A percentile compares a stretch with the other conserved stretches of the same genome.
These are phyloP conservation scores for Aquanectria penicillioides DNA, from an alignment of 2,329 filamentous ascomycete species.

Conservation along the genomic window DNA sequence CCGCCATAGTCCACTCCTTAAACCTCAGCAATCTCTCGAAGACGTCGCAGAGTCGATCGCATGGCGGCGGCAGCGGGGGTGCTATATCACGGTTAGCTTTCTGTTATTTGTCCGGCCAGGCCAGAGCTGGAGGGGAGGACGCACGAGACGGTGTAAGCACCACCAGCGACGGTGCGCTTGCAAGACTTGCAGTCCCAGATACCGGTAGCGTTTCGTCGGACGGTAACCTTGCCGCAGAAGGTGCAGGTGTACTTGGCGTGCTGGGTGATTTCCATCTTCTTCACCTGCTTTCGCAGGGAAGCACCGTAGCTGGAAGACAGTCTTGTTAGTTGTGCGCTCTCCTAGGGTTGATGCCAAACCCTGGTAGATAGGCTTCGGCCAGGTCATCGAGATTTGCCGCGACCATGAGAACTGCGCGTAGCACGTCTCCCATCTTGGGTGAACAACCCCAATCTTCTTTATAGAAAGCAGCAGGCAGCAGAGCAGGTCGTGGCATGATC, in stretches of 20 bases:
- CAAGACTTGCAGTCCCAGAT: conserved; percentile 98
- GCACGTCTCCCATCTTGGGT: conserved; percentile 1
- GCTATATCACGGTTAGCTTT: conserved; percentile 59
- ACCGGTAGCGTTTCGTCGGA: conserved; percentile 89
- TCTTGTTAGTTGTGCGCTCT: conserved; percentile 39
- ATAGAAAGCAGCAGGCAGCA: conserved; percentile 9
- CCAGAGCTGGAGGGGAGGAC: conserved; percentile 56
- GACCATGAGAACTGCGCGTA: not conserved
- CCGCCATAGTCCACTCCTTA: conserved; percentile 58
- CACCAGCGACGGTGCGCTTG: conserved; percentile 80
- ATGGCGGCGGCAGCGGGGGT: conserved; percentile 94
- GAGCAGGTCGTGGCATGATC: conserved; percentile 26
- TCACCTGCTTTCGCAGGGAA: conserved; percentile 93
- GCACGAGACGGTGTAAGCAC: conserved; percentile 97
- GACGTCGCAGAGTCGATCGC: conserved; percentile 94
- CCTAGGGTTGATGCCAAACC: conserved; percentile 8
- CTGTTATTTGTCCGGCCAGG: not conserved
- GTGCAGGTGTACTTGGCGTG: conserved; percentile 98
- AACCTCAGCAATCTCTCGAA: conserved; percentile 97
- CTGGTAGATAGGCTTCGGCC: conserved; percentile 11
- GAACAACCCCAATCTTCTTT: conserved; percentile 6
- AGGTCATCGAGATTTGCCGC: conserved; percentile 20
- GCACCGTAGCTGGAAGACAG: conserved; percentile 84
- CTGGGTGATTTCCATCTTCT: conserved; percentile 99
- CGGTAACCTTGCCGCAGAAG: conserved; percentile 97